Percentiles rank a stretch among this genome's conserved stretches.
These are phyloP conservation scores for Cadophora gregata DNA, from an alignment of 2,329 filamentous ascomycete species.

Conservation along the genomic window DNA sequence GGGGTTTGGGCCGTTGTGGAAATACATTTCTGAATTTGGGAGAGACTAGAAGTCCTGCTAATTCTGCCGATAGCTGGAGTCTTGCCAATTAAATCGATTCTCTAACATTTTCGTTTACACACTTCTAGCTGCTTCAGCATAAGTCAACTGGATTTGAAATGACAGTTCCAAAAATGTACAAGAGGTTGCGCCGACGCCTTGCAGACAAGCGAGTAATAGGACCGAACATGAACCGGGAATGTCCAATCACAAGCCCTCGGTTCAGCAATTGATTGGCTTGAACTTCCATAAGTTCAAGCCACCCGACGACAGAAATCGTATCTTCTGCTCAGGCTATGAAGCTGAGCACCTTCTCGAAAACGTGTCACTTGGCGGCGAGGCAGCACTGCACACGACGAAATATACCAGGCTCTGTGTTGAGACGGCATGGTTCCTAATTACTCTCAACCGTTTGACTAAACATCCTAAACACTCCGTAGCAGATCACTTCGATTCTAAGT, in stretches of 20 bases:
- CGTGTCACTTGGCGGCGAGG: conserved; percentile 8
- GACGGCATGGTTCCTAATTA: neutral
- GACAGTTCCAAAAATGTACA: neutral
- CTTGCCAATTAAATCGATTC: too few species aligned
- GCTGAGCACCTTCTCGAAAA: neutral
- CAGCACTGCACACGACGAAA: neutral
- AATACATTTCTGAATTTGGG: too few species aligned
- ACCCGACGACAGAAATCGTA: neutral
- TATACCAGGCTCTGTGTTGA: neutral
- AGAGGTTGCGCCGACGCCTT: neutral
- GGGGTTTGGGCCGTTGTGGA: too few species aligned
- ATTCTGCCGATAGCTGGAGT: too few species aligned
- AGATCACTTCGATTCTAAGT: neutral
- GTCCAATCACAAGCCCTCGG: neutral
- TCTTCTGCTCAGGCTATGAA: neutral
- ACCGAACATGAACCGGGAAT: neutral
- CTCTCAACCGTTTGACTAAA: neutral
- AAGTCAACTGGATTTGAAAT: too few species aligned
- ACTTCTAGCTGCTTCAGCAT: too few species aligned
- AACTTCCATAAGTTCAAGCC: neutral
- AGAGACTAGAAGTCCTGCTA: too few species aligned
- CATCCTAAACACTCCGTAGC: neutral
- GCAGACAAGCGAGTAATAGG: conserved; percentile 4
- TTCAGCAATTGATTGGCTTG: neutral
- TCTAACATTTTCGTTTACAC: too few species aligned